Base-by-base conservation (phyloP, 2,329 filamentous ascomycete genomes). In the Colletotrichum truncatum region DNA sequence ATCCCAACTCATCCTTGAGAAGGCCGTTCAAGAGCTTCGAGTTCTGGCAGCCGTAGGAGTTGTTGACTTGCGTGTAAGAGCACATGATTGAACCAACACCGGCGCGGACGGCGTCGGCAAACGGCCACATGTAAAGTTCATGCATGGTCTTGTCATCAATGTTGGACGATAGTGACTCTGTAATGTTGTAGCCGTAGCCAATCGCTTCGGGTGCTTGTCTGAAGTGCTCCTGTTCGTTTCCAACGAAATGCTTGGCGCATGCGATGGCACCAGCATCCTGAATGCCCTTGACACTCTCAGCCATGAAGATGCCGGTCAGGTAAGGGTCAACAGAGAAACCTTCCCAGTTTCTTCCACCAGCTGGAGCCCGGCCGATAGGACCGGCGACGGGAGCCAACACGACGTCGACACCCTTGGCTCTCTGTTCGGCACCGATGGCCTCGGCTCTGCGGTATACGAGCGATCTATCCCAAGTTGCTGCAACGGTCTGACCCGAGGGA, bases 231-330 rank as follows among this genome's bases (percentile, higher is more conserved):
- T 94, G 93, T 78, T 93, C 91, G 71, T 94, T 92, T 51, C 80
- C 85, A 64, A 93, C 87, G 74, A 82, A 91, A 74, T 94, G 92
- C 83, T 94, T 95, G 48, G 91, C 91, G 72, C 91, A 94, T 66
- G 94, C 93, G 78, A 97, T 91, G 56, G 95, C 87, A 75, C 93
- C 93, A 12, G 90, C 89, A 72, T 90, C 87, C 75, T 94, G 94
- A 45, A 97, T 94, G 66, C 94, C 94, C 74, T 87, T 85, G 66
- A 97, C 85, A 1, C 91, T 92, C 74, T 92, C 84, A 36, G 88
- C 88, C 70, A 94, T 90, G 57, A 89, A 88, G 68, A 90, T 82
- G 55, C 91, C 94, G 55, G 92, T 89, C 55, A 93, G 80, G 54
- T 91, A 91, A 3, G 93, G 92, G 70, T 96, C 93, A 7, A 90